phyloP scores from a whole-genome alignment of 78 protist species.

The Ministeria vibrans region DNA sequence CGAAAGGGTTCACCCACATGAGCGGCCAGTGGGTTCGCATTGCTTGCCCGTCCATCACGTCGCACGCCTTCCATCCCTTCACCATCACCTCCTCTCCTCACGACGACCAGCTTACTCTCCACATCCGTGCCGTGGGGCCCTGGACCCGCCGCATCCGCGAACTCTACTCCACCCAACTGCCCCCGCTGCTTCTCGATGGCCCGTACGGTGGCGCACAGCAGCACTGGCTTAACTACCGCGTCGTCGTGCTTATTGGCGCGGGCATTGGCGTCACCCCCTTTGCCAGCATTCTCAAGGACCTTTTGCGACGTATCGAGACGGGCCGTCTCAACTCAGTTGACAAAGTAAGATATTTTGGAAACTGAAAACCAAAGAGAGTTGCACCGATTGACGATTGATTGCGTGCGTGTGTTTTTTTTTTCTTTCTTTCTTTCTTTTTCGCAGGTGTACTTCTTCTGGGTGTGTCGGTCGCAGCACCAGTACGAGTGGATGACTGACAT shows the following conservation, averaged over 20 bases:
- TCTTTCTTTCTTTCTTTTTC: too few species aligned
- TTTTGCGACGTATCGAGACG: too few species aligned
- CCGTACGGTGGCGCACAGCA: conserved; percentile 80
- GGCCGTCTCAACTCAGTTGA: too few species aligned
- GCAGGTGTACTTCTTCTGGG: too few species aligned
- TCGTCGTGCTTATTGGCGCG: conserved; percentile 65
- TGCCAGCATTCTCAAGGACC: conserved; percentile 70
- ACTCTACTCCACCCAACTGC: conserved; percentile 2
- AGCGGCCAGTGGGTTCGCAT: not conserved
- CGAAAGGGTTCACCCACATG: too few species aligned
- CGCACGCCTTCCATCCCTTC: conserved; percentile 91
- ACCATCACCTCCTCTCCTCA: conserved; percentile 83
- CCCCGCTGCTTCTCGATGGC: conserved; percentile 58
- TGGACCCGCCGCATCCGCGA: conserved; percentile 12
- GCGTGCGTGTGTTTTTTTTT: too few species aligned
- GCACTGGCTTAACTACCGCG: conserved; percentile 54
- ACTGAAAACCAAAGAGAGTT: too few species aligned
- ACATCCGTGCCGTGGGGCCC: conserved; percentile 59
- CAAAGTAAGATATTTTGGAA: too few species aligned
- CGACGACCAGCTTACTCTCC: conserved; percentile 57
- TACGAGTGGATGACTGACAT: too few species aligned
- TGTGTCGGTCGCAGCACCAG: too few species aligned
- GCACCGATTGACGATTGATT: too few species aligned
- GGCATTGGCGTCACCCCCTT: conserved; percentile 92
- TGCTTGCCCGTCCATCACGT: not conserved